Base-by-base conservation (phyloP, 805 yeast genomes). In the Ogataea thermomethanolica region DNA sequence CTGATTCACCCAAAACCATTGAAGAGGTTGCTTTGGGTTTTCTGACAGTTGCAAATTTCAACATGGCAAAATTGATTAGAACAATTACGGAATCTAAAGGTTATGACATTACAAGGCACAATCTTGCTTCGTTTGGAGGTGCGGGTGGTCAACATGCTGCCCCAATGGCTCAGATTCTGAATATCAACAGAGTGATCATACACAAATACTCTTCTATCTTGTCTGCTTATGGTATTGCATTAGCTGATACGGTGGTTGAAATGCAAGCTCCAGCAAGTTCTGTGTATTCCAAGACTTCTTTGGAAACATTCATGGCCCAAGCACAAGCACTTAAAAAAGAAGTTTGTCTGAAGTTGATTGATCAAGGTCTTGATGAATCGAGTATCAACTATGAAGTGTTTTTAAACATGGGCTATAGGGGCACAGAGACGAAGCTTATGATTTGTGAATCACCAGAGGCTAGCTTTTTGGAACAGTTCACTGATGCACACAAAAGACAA, bases 141-240 rank as follows among this genome's bases (percentile, higher is more conserved):
- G 93, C 93, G 22, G 95, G 95, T 36, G 95, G 95, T 6, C 95
- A 86, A 62, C 89, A 84, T 56, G 87, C 90, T 5, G 79, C 76
- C 24, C 77, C 84, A 3, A 76, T 86, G 25, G 93, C 93, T 1
- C 70, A 74, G 43, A 73, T 74, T 20, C 66, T 86, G 49, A 85
- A 85, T 8, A 83, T 86, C 32, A 56, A 65, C 11, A 73, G 74
- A 26, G 85, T 86, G 3, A 57, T 84, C 24, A 78, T 82, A 15
- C 95, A 86, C 62, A 76, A 80, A 55, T 81, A 84, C 58, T 84
- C 93, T 5, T 58, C 43, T 43, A 57, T 24, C 42, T 49, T 46
- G 11, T 43, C 48, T 10, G 50, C 50, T 1, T 46, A 82, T 55
- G 95, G 95, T 40, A 86, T 86, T 60, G 76, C 85, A 6, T 65